phyloP scores from a whole-genome alignment of 257 asterid species.

The Agastache rugosa region DNA sequence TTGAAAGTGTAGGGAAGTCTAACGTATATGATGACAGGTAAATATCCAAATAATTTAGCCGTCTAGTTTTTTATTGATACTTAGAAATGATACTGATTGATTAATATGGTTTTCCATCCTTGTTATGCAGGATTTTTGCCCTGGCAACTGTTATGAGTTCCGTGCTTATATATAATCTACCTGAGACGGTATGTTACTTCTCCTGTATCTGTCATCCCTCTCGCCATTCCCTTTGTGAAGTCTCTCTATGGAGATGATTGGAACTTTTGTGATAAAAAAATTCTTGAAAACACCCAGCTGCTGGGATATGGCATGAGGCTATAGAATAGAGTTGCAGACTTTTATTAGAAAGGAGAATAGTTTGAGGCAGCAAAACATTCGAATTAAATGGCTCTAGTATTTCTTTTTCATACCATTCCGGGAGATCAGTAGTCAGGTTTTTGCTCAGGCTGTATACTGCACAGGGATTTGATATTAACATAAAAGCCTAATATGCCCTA shows the following conservation, averaged over 20 bases:
- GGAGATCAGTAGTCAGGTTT: not conserved
- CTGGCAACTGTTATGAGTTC: slow-evolving; percentile 97
- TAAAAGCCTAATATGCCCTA: not conserved
- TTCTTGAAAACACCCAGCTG: slow-evolving; percentile 10
- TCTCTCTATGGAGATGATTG: slow-evolving; percentile 13
- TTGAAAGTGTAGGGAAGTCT: slow-evolving; percentile 98
- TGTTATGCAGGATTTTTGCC: slow-evolving; percentile 79
- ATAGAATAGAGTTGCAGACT: not conserved
- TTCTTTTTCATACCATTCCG: not conserved
- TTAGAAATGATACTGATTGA: slow-evolving; percentile 1
- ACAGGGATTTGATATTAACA: slow-evolving; percentile 3
- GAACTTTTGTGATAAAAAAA: slow-evolving; percentile 3
- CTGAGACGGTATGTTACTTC: slow-evolving; percentile 85
- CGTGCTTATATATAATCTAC: slow-evolving; percentile 91
- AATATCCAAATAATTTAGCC: slow-evolving; percentile 27
- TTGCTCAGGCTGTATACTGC: slow-evolving; percentile 1
- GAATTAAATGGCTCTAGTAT: not conserved
- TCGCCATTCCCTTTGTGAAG: not conserved
- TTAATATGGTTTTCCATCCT: slow-evolving; percentile 26
- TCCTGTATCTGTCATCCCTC: slow-evolving; percentile 37
- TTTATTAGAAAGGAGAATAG: not conserved
- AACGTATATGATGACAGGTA: slow-evolving; percentile 97
- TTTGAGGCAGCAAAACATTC: not conserved
- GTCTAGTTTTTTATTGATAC: not conserved
- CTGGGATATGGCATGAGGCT: slow-evolving; percentile 2